Evolutionary conservation across 2,329 filamentous ascomycete species (phyloP).

Genomic region (Nemania bipapillata): DNA sequence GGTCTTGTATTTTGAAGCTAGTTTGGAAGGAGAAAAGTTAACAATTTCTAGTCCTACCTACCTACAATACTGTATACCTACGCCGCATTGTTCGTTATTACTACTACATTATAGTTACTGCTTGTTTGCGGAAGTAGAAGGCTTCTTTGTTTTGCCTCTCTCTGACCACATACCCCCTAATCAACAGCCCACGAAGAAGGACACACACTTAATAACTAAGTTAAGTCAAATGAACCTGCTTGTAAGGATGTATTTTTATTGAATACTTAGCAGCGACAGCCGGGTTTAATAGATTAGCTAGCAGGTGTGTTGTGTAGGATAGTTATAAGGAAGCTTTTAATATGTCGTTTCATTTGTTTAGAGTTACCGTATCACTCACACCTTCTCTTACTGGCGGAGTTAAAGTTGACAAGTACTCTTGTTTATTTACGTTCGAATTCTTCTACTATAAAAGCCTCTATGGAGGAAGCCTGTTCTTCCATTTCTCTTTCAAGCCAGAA

Average conservation of each 20-base stretch:
- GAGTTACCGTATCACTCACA: background rate
- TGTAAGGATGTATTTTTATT: background rate
- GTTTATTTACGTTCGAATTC: background rate
- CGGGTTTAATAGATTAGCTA: background rate
- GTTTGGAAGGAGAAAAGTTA: background rate
- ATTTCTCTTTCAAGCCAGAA: background rate
- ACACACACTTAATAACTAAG: background rate
- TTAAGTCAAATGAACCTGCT: background rate
- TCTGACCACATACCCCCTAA: background rate
- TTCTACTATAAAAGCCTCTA: background rate
- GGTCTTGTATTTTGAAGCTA: background rate
- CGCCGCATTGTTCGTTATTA: background rate
- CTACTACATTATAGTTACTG: background rate
- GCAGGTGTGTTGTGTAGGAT: background rate
- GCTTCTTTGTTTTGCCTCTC: background rate
- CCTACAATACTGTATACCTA: background rate
- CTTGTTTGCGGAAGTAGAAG: slow-evolving; percentile 19
- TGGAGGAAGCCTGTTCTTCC: background rate
- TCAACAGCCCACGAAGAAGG: background rate
- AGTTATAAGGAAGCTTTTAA: background rate
- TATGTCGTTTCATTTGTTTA: background rate
- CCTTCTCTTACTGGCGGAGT: background rate
- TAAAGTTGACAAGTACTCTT: background rate
- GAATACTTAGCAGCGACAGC: background rate
- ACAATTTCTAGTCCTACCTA: background rate